Evolutionary conservation across 2,329 filamentous ascomycete species (phyloP), one percentile per base, ranked within the genome.

Genomic region (Whalleya microplaca): DNA sequence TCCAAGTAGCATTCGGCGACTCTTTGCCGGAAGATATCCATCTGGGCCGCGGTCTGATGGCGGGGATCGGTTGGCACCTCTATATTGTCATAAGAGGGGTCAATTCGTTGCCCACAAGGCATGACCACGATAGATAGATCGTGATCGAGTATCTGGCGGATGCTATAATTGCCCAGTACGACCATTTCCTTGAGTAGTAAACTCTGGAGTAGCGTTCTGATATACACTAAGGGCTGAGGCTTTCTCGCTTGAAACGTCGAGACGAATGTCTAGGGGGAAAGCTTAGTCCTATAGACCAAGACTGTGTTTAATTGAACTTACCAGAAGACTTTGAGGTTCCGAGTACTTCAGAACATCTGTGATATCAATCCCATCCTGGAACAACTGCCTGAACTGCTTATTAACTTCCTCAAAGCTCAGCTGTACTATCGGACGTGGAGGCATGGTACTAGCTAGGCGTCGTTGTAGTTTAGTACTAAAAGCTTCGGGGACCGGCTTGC

Each of bases 391-490:
- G 60, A 97, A 80, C 64, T 91, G 87, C 19, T 76, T 76, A 61
- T 89, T 83, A 0, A 92, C 90, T 66, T 91, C 87, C 14, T 87
- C 83, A 64, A 91, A 89, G 21, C 83, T 84, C 2, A 93, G 78
- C 51, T 91, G 82, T 10, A 97, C 90, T 65, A 97, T 94, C 0
- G 94, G 93, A 8, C 94, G 84, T 7, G 95, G 95, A 3, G 95
- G 95, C 66, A 97, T 93, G 0, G 92, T 97, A 64, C 92, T 97
- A 0, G 95, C 93, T 29, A 99, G 80, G 61, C 89, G 89, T n/a
- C 93, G 84, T 70, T 99, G 95, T 40, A 98, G 82, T 70, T 96
- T 96, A 21, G 86, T 85, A 66, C 92, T 97, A 72, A 97, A 98
- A 0, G 93, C 86, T n/a, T 87, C 86, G 0, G 87, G 82, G 0